phyloP scores from a whole-genome alignment of 306 rosid genomes.

The Malus sylvestris region DNA sequence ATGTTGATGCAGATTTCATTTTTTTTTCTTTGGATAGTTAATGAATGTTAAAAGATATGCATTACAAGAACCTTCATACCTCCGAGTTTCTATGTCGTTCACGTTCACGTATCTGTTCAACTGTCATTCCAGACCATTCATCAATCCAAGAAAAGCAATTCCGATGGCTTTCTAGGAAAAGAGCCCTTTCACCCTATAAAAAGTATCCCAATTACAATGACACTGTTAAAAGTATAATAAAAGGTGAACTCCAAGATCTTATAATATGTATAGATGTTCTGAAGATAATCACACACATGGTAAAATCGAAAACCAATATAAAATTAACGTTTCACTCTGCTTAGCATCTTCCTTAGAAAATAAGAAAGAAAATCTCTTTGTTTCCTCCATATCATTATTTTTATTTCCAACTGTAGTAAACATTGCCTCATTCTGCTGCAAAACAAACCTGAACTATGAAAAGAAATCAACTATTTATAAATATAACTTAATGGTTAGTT shows the following conservation, averaged over 20 bases:
- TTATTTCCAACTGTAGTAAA: not conserved
- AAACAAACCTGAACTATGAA: not conserved
- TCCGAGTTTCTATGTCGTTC: constrained; percentile 23
- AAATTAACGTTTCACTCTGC: not conserved
- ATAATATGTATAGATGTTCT: not conserved
- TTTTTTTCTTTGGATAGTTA: not conserved
- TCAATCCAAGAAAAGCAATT: constrained; percentile 42
- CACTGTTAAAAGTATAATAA: constrained; percentile 1
- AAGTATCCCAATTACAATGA: not conserved
- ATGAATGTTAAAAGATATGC: not conserved
- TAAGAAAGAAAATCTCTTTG: not conserved
- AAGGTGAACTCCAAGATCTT: not conserved
- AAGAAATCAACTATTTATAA: not conserved
- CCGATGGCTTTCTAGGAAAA: constrained; percentile 35
- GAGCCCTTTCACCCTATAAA: constrained; percentile 38
- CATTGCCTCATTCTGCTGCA: not conserved
- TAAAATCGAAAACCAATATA: not conserved
- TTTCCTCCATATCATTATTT: not conserved
- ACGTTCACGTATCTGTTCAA: constrained; percentile 25
- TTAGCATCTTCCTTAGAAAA: not conserved
- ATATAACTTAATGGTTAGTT: not conserved
- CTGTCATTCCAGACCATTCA: constrained; percentile 41
- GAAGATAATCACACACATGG: not conserved
- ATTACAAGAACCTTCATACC: constrained; percentile 13
- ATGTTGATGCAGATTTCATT: not conserved